Evolutionary conservation across 139 green algal species (phyloP).

Genomic region (Eudorina sp.): DNA sequence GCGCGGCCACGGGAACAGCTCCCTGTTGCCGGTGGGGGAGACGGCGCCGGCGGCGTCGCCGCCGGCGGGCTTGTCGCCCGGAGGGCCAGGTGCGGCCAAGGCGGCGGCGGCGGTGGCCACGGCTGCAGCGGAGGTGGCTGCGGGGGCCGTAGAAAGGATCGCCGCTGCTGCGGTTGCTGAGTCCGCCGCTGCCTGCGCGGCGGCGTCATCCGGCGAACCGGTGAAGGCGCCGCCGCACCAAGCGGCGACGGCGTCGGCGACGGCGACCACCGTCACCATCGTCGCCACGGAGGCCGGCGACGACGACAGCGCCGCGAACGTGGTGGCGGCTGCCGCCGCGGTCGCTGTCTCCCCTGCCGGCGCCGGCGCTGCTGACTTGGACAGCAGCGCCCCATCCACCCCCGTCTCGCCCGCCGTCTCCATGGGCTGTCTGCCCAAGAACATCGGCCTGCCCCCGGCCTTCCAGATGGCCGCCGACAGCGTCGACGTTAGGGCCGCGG

Average conservation of each 20-base stretch:
- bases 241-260: neutral
- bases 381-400: neutral
- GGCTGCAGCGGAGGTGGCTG: no score
- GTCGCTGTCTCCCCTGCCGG: neutral
- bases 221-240: no score
- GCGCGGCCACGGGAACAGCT: constrained; percentile 32
- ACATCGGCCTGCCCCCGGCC: neutral
- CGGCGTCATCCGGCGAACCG: no score
- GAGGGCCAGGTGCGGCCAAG: no score
- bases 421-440: neutral
- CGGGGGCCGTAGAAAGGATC: no score
- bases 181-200: no score
- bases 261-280: neutral
- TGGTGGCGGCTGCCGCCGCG: no score
- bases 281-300: neutral
- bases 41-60: neutral
- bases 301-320: no score
- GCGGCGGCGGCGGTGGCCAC: no score
- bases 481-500: neutral
- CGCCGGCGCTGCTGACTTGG: neutral
- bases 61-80: no score
- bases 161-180: no score
- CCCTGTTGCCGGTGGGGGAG: neutral
- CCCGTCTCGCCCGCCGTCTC: neutral
- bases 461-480: neutral